These are phyloP conservation scores for Camelina hispida DNA, from an alignment of 345 rosid species.

Conservation along the genomic window DNA sequence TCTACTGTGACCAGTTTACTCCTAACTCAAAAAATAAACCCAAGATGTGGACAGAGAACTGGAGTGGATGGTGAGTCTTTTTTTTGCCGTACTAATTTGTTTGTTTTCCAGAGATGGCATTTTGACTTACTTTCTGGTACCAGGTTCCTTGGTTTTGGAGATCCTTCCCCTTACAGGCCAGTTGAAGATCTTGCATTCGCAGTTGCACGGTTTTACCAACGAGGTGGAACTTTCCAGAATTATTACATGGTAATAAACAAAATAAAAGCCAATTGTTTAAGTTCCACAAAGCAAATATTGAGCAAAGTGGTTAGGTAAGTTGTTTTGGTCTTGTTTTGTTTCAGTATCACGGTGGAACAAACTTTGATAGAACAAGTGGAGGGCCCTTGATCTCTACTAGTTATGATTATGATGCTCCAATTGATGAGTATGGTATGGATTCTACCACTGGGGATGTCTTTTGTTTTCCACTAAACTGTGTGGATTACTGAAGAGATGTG, in stretches of 20 bases:
- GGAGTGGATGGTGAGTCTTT: constrained; percentile 86
- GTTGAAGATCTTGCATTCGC: constrained; percentile 92
- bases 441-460: constrained; percentile 11
- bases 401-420: constrained; percentile 97
- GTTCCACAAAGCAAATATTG: not conserved
- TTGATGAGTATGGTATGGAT: constrained; percentile 87
- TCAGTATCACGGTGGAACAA: constrained; percentile 97
- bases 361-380: constrained; percentile 78
- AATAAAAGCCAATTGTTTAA: too few relatives aligned
- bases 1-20: constrained; percentile 95
- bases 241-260: constrained; percentile 94
- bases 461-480: not conserved
- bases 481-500: not conserved
- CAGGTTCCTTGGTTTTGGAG: constrained; percentile 86
- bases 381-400: constrained; percentile 96
- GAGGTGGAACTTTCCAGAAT: constrained; percentile 96
- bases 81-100: constrained; percentile 13
- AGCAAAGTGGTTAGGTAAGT: constrained; percentile 1
- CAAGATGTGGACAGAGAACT: constrained; percentile 97
- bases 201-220: constrained; percentile 89
- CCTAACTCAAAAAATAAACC: constrained; percentile 88
- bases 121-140: constrained; percentile 28
- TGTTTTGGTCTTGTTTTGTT: constrained; percentile 36
- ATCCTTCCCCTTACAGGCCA: constrained; percentile 84
- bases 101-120: constrained; percentile 5